Conservation (phyloP, 192 early-diverging fungal species). For the Coemansia sp. region DNA sequence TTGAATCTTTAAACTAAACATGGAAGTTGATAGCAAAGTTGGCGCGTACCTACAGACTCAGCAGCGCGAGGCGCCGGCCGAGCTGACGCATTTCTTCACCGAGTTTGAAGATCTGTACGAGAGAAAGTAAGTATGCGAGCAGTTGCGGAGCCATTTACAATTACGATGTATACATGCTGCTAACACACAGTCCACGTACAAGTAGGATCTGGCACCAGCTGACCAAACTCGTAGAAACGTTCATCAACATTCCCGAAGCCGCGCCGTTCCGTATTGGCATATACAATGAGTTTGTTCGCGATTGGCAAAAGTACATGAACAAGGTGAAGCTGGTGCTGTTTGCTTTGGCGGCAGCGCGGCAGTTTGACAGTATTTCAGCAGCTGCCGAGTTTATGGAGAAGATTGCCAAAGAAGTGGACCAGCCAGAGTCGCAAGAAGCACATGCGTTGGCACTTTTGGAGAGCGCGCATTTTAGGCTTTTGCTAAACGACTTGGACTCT, state of each 20-base stretch:
- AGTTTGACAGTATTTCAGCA: slow-evolving; percentile 68
- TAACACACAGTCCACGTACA: not conserved
- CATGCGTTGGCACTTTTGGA: slow-evolving; percentile 84
- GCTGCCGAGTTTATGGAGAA: slow-evolving; percentile 74
- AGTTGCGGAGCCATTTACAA: no score
- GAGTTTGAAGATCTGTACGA: slow-evolving; percentile 94
- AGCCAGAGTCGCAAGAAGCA: slow-evolving; percentile 72
- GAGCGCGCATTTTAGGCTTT: slow-evolving; percentile 79
- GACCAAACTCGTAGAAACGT: slow-evolving; percentile 75
- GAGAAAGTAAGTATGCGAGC: slow-evolving; percentile 70
- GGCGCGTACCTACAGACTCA: slow-evolving; percentile 69
- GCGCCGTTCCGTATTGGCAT: slow-evolving; percentile 74
- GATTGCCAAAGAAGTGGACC: slow-evolving; percentile 72
- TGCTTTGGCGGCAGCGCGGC: slow-evolving; percentile 72
- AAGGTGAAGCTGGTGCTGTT: slow-evolving; percentile 85
- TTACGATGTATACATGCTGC: not conserved
- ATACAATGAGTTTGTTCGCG: slow-evolving; percentile 88
- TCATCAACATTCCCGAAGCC: slow-evolving; percentile 76
- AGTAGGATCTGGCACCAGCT: slow-evolving; percentile 97
- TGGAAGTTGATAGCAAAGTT: slow-evolving; percentile 80
- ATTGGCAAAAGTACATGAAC: slow-evolving; percentile 96
- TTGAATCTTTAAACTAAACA: slow-evolving; percentile 14
- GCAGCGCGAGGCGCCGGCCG: slow-evolving; percentile 63
- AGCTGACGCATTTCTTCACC: slow-evolving; percentile 74
- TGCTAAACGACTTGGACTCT: slow-evolving; percentile 76